A percentile compares a stretch with the other conserved stretches of the same genome.
phyloP scores from a whole-genome alignment of 176 grass and related monocot species.

The Metroxylon sagu region DNA sequence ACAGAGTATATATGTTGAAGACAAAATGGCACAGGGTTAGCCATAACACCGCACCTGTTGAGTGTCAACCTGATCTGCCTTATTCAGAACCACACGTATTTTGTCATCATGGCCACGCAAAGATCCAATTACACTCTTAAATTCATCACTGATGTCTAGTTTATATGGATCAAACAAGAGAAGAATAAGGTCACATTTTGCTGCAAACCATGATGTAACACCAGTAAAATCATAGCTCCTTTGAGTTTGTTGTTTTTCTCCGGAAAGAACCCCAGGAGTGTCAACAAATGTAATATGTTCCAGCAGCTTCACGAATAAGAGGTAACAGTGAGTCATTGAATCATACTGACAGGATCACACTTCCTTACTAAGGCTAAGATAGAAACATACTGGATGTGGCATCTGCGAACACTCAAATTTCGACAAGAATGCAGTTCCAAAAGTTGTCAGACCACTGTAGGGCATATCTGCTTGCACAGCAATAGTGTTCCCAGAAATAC shows the following conservation, averaged over 20 bases:
- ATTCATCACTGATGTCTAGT: constrained; percentile 21
- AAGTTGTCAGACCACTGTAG: constrained; percentile 84
- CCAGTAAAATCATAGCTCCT: constrained; percentile 19
- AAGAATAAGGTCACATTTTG: constrained; percentile 17
- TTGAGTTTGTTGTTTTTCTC: constrained; percentile 20
- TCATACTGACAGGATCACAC: too few relatives aligned
- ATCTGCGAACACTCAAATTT: constrained; percentile 99
- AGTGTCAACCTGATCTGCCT: constrained; percentile 81
- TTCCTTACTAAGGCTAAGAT: too few relatives aligned
- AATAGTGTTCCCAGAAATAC: constrained; percentile 87
- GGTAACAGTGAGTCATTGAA: too few relatives aligned
- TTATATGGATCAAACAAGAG: constrained; percentile 18
- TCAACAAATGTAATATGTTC: too few relatives aligned
- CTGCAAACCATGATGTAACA: constrained; percentile 20
- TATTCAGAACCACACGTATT: constrained; percentile 20
- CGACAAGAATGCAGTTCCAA: constrained; percentile 87
- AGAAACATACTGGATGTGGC: constrained; percentile 67
- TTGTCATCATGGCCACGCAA: constrained; percentile 20
- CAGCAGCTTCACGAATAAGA: too few relatives aligned
- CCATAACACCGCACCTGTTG: constrained; percentile 50
- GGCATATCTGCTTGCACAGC: constrained; percentile 99
- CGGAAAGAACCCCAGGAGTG: background rate
- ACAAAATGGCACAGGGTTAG: too few relatives aligned
- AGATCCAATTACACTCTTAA: constrained; percentile 19
- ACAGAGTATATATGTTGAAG: too few relatives aligned